Evolutionary conservation across 192 early-diverging fungal genomes (phyloP).

Genomic region (Radiomyces spectabilis): DNA sequence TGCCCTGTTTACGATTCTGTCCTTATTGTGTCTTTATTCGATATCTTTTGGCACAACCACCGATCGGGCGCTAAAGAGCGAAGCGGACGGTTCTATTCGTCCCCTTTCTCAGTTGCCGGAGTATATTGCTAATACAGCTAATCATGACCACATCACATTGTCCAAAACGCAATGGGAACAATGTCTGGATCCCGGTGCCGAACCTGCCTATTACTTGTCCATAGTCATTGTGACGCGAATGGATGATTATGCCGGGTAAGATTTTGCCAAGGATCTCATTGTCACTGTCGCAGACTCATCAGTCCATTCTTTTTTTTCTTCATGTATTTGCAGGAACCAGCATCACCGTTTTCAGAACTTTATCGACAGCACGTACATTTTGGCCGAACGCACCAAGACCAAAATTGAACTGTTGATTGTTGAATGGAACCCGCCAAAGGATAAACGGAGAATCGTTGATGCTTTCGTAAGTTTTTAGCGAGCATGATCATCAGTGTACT

Average conservation of each 20-base stretch:
- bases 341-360: constrained; percentile 25
- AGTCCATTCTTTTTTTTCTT: background rate
- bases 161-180: constrained; percentile 13
- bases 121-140: too few relatives aligned
- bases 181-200: constrained; percentile 8
- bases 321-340: too few relatives aligned
- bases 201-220: constrained; percentile 16
- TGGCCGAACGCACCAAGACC: constrained; percentile 9
- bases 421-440: constrained; percentile 21
- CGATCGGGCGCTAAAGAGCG: too few relatives aligned
- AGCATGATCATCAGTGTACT: background rate
- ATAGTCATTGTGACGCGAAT: constrained; percentile 29
- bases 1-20: too few relatives aligned
- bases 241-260: constrained; percentile 31
- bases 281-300: too few relatives aligned
- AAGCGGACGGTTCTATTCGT: too few relatives aligned
- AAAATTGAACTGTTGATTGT: constrained; percentile 19
- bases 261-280: too few relatives aligned
- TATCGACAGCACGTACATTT: constrained; percentile 18
- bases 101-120: too few relatives aligned
- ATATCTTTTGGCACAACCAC: too few relatives aligned
- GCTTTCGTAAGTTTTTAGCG: background rate
- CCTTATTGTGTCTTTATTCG: too few relatives aligned
- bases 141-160: too few relatives aligned
- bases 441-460: constrained; percentile 10